Evolutionary conservation across 2,329 filamentous ascomycete genomes (phyloP).

Genomic region (Xylaria sp.): DNA sequence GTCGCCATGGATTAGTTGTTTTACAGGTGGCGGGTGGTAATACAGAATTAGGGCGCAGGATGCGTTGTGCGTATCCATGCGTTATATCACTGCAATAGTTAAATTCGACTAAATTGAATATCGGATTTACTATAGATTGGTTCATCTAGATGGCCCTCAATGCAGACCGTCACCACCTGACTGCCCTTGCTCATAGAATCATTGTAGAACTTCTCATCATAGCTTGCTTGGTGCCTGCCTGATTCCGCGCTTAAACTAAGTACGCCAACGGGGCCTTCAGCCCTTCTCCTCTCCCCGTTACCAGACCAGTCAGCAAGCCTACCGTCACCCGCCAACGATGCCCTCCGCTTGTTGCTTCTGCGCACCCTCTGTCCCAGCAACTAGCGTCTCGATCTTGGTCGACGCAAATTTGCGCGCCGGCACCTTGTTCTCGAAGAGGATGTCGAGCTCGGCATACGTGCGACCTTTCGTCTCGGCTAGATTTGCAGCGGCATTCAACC

Average conservation of each 20-base stretch:
- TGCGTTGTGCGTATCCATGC: not conserved
- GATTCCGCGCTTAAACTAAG: not conserved
- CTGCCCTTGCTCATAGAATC: not conserved
- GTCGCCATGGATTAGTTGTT: not conserved
- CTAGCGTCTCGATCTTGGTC: conserved; percentile 47
- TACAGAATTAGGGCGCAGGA: not conserved
- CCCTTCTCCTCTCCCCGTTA: not conserved
- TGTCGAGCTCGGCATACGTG: conserved; percentile 61
- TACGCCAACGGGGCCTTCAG: not conserved
- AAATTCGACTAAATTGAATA: not conserved
- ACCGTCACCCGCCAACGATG: conserved; percentile 31
- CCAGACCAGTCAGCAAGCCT: not conserved
- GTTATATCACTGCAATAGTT: not conserved
- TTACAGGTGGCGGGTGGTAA: not conserved
- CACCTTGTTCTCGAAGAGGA: conserved; percentile 56
- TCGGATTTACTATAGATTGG: not conserved
- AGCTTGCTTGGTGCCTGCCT: too few species aligned
- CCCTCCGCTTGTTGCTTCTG: conserved; percentile 46
- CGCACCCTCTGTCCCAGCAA: conserved; percentile 46
- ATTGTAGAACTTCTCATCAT: not conserved
- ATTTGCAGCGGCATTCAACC: not conserved
- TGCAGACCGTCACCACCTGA: not conserved
- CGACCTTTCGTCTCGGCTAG: conserved; percentile 53
- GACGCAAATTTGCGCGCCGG: conserved; percentile 52
- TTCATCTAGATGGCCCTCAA: not conserved